Conservation (phyloP, 208 protist genomes). For the Acanthamoeba culbertsoni region DNA sequence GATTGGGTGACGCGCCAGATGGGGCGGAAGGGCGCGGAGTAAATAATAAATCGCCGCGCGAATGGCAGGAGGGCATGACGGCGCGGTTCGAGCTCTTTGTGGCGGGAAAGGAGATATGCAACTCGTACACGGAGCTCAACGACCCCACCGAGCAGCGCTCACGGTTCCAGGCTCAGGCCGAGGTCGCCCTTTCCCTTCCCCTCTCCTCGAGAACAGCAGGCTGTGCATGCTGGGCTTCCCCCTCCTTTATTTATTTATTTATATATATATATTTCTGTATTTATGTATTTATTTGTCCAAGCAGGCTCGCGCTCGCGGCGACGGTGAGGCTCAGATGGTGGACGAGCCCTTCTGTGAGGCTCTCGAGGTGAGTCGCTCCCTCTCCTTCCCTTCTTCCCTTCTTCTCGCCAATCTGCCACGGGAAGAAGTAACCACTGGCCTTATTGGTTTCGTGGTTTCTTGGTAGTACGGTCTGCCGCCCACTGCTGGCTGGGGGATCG, state of each 20-base stretch:
- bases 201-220: background rate
- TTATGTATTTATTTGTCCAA: no score
- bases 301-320: constrained; percentile 87
- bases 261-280: no score
- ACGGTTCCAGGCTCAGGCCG: constrained; percentile 83
- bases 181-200: no score
- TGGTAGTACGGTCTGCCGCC: constrained; percentile 93
- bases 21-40: background rate
- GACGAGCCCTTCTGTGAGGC: constrained; percentile 97
- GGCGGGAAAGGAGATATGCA: constrained; percentile 92
- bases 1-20: background rate
- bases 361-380: constrained; percentile 91
- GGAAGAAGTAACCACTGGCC: no score
- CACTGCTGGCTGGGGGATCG: constrained; percentile 94
- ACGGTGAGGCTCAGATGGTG: constrained; percentile 97
- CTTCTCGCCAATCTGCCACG: no score
- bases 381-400: no score
- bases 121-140: constrained; percentile 97
- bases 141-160: constrained; percentile 93
- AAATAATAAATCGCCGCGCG: constrained; percentile 85
- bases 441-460: no score
- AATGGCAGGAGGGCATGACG: constrained; percentile 86
- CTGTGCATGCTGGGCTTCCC: background rate
- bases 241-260: background rate
- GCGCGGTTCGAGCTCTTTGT: constrained; percentile 97